These are phyloP conservation scores for Saccharomycopsis javanensis DNA, from an alignment of 805 yeast species.

Conservation along the genomic window DNA sequence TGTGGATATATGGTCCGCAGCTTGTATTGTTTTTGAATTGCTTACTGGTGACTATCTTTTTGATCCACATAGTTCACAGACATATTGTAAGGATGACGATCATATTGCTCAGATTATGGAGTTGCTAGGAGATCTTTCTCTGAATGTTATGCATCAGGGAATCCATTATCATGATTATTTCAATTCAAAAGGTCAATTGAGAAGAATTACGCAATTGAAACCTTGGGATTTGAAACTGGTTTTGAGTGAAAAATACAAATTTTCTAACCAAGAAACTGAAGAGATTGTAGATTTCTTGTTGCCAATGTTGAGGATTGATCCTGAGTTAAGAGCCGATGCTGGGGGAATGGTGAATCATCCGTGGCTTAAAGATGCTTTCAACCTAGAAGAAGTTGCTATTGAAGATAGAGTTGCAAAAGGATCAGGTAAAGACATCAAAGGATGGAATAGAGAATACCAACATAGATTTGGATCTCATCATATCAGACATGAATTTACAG, in stretches of 20 bases:
- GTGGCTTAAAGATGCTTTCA: conserved; percentile 70
- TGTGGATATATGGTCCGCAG: conserved; percentile 52
- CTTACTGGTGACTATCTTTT: conserved; percentile 54
- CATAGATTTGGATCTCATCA: neutral
- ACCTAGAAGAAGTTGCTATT: conserved; percentile 56
- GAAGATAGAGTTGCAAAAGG: conserved; percentile 66
- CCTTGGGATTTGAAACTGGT: conserved; percentile 86
- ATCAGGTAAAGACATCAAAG: conserved; percentile 80
- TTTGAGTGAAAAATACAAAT: conserved; percentile 75
- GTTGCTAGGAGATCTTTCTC: conserved; percentile 33
- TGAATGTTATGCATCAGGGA: conserved; percentile 44
- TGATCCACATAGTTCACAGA: conserved; percentile 45
- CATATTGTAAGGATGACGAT: conserved; percentile 45
- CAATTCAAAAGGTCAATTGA: conserved; percentile 59
- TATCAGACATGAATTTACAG: neutral
- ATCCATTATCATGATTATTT: conserved; percentile 53
- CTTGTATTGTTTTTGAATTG: conserved; percentile 49
- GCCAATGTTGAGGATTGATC: conserved; percentile 78
- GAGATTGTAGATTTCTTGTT: conserved; percentile 65
- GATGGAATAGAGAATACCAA: conserved; percentile 44
- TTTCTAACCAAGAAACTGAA: conserved; percentile 55
- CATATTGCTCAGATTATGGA: conserved; percentile 57
- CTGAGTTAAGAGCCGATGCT: conserved; percentile 82
- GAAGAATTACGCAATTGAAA: conserved; percentile 71
- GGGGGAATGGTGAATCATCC: conserved; percentile 89